Evolutionary conservation across 1,139 yeast species (phyloP).

Genomic region (Suhomyces chickasaworum): DNA sequence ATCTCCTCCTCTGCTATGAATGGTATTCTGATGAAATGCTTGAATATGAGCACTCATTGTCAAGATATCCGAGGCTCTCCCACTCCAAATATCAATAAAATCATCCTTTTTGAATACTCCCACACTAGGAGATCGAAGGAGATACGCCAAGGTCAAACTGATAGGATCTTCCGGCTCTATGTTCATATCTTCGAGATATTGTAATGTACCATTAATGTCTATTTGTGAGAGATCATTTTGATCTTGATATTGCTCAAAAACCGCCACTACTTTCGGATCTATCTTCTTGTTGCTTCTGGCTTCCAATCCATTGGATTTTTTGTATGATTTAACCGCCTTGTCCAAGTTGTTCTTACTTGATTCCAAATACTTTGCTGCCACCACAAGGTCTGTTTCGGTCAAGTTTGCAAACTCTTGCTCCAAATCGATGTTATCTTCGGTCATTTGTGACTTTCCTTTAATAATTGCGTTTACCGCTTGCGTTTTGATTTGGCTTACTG

Average conservation of each 20-base stretch:
- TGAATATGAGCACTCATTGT: slow-evolving; percentile 54
- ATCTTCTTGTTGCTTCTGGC: slow-evolving; percentile 6
- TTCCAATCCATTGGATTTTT: slow-evolving; percentile 12
- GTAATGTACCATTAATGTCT: slow-evolving; percentile 77
- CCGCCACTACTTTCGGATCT: slow-evolving; percentile 23
- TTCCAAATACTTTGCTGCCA: slow-evolving; percentile 33
- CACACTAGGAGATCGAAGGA: slow-evolving; percentile 63
- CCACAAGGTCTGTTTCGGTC: slow-evolving; percentile 30
- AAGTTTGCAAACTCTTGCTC: slow-evolving; percentile 31
- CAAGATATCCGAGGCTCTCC: slow-evolving; percentile 36
- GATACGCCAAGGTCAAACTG: slow-evolving; percentile 70
- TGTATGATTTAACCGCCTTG: slow-evolving; percentile 34
- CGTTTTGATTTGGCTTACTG: slow-evolving; percentile 11
- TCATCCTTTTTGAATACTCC: slow-evolving; percentile 56
- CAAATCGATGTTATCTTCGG: slow-evolving; percentile 18
- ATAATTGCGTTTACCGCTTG: slow-evolving; percentile 4
- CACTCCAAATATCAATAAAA: slow-evolving; percentile 62
- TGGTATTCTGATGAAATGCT: slow-evolving; percentile 36
- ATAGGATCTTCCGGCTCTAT: slow-evolving; percentile 72
- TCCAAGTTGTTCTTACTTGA: slow-evolving; percentile 30
- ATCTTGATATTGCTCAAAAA: slow-evolving; percentile 36
- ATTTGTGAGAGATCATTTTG: slow-evolving; percentile 31
- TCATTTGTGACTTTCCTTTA: slow-evolving; percentile 18
- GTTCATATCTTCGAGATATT: slow-evolving; percentile 64
- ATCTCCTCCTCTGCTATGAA: slow-evolving; percentile 7